Conservation (phyloP, 176 grass and related monocot genomes). For the Pontederia crassipes region DNA sequence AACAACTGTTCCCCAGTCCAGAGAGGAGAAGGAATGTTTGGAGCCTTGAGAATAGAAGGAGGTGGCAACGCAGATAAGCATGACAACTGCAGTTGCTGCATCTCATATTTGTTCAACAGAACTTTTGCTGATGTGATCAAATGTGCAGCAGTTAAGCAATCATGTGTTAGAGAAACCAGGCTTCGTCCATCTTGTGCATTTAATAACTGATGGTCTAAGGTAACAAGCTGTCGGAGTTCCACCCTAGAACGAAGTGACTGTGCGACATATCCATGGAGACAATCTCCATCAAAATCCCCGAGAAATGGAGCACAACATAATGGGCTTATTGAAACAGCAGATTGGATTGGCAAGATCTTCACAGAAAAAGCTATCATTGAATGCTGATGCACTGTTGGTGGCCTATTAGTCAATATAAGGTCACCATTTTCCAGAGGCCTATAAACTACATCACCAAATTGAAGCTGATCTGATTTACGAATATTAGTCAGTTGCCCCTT, state of each 20-base stretch:
- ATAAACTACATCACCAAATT: slow-evolving; percentile 66
- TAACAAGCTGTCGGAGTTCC: slow-evolving; percentile 61
- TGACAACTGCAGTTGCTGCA: slow-evolving; percentile 73
- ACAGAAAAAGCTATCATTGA: slow-evolving; percentile 70
- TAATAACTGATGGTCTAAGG: slow-evolving; percentile 49
- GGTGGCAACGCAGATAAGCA: slow-evolving; percentile 26
- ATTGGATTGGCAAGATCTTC: slow-evolving; percentile 45
- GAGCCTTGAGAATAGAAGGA: slow-evolving; percentile 38
- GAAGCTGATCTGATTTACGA: slow-evolving; percentile 44
- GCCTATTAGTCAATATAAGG: slow-evolving; percentile 78
- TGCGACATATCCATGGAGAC: slow-evolving; percentile 91
- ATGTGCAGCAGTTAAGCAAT: slow-evolving; percentile 58
- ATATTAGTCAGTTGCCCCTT: slow-evolving; percentile 41
- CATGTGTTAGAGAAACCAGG: slow-evolving; percentile 76
- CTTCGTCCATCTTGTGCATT: slow-evolving; percentile 79
- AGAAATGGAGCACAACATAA: slow-evolving; percentile 66
- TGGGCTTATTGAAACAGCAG: slow-evolving; percentile 67
- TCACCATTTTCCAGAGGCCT: slow-evolving; percentile 78
- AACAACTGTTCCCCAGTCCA: slow-evolving; percentile 85
- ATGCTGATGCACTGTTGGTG: slow-evolving; percentile 88
- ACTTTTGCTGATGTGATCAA: slow-evolving; percentile 38
- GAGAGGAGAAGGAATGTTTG: slow-evolving; percentile 26
- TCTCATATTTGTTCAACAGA: slow-evolving; percentile 46
- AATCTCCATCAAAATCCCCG: slow-evolving; percentile 95
- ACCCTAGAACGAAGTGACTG: slow-evolving; percentile 58